phyloP scores from a whole-genome alignment of 805 yeast species.

The Komagataella pastoris region DNA sequence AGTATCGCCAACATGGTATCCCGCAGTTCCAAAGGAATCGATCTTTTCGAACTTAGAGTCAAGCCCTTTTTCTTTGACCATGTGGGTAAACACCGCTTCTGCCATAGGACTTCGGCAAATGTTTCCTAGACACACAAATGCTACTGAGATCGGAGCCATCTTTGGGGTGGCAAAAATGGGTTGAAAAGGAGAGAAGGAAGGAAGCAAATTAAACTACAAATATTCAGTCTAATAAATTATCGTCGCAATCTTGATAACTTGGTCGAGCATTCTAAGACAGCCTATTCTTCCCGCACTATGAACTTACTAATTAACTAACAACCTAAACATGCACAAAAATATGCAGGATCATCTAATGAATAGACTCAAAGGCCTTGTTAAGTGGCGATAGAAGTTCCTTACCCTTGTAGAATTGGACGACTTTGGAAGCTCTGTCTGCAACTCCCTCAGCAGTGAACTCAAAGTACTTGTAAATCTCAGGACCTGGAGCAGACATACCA shows the following conservation, averaged over 20 bases:
- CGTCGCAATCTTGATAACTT: neutral
- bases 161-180: neutral
- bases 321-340: neutral
- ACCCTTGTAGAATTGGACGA: conserved; percentile 76
- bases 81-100: conserved; percentile 73
- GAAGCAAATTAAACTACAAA: neutral
- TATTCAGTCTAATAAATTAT: conserved; percentile 1
- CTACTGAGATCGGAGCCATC: conserved; percentile 37
- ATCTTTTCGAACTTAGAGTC: conserved; percentile 32
- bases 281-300: neutral
- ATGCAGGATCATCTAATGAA: neutral
- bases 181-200: neutral
- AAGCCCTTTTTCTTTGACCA: conserved; percentile 38
- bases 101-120: conserved; percentile 98
- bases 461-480: conserved; percentile 69
- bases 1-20: conserved; percentile 68
- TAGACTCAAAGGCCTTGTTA: conserved; percentile 54
- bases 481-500: conserved; percentile 92
- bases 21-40: conserved; percentile 85
- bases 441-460: conserved; percentile 91
- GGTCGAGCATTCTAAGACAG: neutral
- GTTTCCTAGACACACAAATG: conserved; percentile 86
- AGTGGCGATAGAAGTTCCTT: conserved; percentile 60
- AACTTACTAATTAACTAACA: neutral
- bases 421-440: conserved; percentile 72